phyloP scores from a whole-genome alignment of 371 early-diverging fungal genomes.

The Mortierella sp. region DNA sequence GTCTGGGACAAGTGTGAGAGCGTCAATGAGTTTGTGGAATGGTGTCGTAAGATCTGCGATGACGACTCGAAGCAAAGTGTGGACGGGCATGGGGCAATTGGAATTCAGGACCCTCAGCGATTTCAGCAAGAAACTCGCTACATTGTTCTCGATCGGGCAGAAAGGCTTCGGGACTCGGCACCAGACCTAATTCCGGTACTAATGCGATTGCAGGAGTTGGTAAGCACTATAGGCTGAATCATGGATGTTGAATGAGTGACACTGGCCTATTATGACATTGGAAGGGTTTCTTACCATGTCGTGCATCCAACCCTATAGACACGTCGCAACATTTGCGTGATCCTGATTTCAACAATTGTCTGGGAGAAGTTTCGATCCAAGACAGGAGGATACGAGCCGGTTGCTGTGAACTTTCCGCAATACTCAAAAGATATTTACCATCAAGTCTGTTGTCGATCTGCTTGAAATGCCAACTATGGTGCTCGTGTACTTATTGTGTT shows the following conservation, averaged over 20 bases:
- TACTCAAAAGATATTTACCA: conserved; percentile 64
- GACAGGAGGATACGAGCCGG: conserved; percentile 73
- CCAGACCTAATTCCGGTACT: conserved; percentile 74
- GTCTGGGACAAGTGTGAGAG: conserved; percentile 66
- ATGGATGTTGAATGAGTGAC: too few relatives aligned
- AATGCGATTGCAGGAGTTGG: conserved; percentile 77
- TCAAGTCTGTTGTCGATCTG: not conserved
- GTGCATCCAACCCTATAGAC: conserved; percentile 55
- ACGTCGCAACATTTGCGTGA: conserved; percentile 68
- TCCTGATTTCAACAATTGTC: conserved; percentile 77
- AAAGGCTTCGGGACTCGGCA: conserved; percentile 78
- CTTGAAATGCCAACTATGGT: too few relatives aligned
- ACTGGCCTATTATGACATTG: too few relatives aligned
- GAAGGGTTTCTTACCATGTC: too few relatives aligned
- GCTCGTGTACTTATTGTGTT: conserved; percentile 1
- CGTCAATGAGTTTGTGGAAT: conserved; percentile 74
- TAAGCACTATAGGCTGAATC: too few relatives aligned
- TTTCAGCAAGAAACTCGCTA: conserved; percentile 31
- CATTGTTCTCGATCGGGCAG: conserved; percentile 84
- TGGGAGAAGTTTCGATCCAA: conserved; percentile 85
- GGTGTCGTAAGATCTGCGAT: conserved; percentile 49
- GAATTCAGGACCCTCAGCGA: not conserved
- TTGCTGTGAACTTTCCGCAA: conserved; percentile 74
- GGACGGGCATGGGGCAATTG: not conserved
- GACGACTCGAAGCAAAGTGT: not conserved